Evolutionary conservation across 2,329 filamentous ascomycete genomes (phyloP), one percentile per base, ranked within the genome.

Genomic region (Septoria linicola): DNA sequence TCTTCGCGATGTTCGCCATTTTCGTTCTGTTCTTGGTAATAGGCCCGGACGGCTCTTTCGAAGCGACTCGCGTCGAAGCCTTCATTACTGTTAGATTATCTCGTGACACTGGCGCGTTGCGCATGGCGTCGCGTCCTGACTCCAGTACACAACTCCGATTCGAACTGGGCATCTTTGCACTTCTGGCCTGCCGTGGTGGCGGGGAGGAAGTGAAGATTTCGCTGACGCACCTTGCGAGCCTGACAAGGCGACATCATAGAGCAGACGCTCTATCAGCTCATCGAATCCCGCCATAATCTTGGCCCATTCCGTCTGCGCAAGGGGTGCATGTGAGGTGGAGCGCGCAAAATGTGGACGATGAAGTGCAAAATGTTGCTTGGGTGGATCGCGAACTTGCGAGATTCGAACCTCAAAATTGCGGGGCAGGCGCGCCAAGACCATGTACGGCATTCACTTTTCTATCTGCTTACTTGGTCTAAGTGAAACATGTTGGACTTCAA

Each of bases 201-300:
- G 31, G 39, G 25, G 23, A 17, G 35, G 35, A 37, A 8, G 20
- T 34, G 14, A 34, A 32, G 47, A 45, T 49, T 39, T 49, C 14
- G 32, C 42, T 41, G 27, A 72, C 78, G 62, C 71, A 83, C 81
- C 82, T 73, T 76, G 72, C 45, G 74, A 73, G 57, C 81, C 80
- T 58, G 75, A 76, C 40, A 83, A 72, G 19, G 81, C 81, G 65
- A 84, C 76, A 66, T 82, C 77, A 53, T 77, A 75, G 41, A 84
- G 70, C 49, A 84, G 63, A 67, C 75, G 79, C 63, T 82, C 75
- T 55, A 84, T 73, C 58, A 85, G 68, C 42, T 77, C 73, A 63
- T 81, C 80, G 53, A 82, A 70, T 48, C 76, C 77, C 52, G 68
- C 40, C 50, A 60, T 60, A 5, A 23, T 55, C 11, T 49, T 51